Evolutionary conservation across 306 rosid genomes (phyloP), one percentile per base, ranked within the genome.

Genomic region (Heteromeles arbutifolia): DNA sequence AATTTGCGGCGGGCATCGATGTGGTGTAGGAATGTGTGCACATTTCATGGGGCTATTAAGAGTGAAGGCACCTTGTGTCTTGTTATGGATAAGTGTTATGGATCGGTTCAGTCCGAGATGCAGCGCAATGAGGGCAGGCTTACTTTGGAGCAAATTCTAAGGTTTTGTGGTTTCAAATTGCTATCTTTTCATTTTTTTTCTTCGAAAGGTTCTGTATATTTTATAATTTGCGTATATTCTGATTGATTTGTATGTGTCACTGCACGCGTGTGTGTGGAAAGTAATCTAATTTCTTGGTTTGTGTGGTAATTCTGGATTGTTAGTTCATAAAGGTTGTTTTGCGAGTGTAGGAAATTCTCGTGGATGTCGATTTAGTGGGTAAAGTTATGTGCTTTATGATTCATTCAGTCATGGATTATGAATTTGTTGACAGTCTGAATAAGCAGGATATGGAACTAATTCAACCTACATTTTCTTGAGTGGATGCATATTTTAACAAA

Each of bases 21-120:
- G 99, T 95, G 99, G 99, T 95, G 99, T 67, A 77, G 99, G 80
- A 95, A 95, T 83, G 93, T 95, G 48, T 95, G 99, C 67, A 89
- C 96, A 10, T 95, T 95, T 81, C 99, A 95, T 86, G 99, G 97
- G 67, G 87, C 92, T 19, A 80, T 82, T 85, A 91, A 80, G 78
- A 43, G 84, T 86, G 97, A 92, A 7, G 96, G 92, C 32, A 84
- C 96, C 58, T 82, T 95, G 82, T 89, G 95, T 69, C 96, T 95
- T 69, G 97, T 95, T 61, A 88, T 90, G 92, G 97, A 95, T 68
- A 80, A 77, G 85, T 90, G 99, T 69, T 84, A 82, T 70, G 97
- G 97, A 76, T 95, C 99, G 63, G 91, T 95, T 81, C 97, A 90
- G 74, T 89, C 97, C 10, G 97, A 90, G 88, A 95, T 95, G 99